These are phyloP conservation scores for Setomelanomma holmii DNA, from an alignment of 2,329 filamentous ascomycete species.

Conservation along the genomic window DNA sequence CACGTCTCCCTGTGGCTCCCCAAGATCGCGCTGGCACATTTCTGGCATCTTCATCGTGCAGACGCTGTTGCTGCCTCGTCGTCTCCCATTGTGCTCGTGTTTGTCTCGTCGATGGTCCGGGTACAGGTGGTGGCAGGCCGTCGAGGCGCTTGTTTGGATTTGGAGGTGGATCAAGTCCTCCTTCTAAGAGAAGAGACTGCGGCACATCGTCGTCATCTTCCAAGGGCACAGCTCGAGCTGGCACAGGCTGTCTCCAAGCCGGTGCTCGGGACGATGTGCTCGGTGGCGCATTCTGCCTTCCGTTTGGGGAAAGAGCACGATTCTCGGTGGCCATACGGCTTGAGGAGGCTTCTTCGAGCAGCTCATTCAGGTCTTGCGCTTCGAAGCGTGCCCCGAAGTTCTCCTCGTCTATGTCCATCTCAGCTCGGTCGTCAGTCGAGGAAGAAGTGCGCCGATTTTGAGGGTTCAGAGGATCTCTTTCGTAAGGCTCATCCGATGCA, in stretches of 20 bases:
- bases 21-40: conserved; percentile 26
- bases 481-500: conserved; percentile 55
- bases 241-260: conserved; percentile 46
- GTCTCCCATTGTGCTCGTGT: conserved; percentile 60
- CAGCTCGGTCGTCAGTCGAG: conserved; percentile 52
- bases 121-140: conserved; percentile 51
- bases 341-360: conserved; percentile 59
- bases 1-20: conserved; percentile 29
- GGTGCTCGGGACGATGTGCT: conserved; percentile 40
- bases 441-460: conserved; percentile 30
- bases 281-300: conserved; percentile 35
- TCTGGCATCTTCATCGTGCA: conserved; percentile 45
- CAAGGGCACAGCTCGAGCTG: conserved; percentile 22
- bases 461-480: conserved; percentile 46
- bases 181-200: conserved; percentile 67
- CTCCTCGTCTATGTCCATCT: conserved; percentile 59
- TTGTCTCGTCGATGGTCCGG: conserved; percentile 52
- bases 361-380: conserved; percentile 64
- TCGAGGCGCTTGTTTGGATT: conserved; percentile 27
- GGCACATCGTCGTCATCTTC: conserved; percentile 65
- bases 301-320: conserved; percentile 44
- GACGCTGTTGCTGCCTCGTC: conserved; percentile 54
- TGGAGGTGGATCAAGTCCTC: conserved; percentile 46
- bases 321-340: conserved; percentile 57
- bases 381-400: conserved; percentile 59